A percentile compares a stretch with the other conserved stretches of the same genome.
Conservation (phyloP, 805 yeast species). For the Wickerhamiella spandovensis region DNA sequence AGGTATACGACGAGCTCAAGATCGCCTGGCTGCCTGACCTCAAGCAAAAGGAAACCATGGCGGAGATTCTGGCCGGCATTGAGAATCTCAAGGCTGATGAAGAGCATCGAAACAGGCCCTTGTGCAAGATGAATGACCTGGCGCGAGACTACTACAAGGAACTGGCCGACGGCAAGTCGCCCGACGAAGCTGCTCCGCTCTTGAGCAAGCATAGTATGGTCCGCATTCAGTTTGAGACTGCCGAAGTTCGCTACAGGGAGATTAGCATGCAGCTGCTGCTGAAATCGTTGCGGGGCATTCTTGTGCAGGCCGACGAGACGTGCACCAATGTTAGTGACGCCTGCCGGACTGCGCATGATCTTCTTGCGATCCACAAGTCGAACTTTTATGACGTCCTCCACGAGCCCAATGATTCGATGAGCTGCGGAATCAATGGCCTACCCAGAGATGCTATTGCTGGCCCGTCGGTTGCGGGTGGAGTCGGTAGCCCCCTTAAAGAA, state of each 20-base stretch:
- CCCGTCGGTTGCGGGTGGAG: not conserved
- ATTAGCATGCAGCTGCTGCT: constrained; percentile 8
- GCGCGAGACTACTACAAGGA: constrained; percentile 14
- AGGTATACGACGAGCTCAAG: constrained; percentile 3
- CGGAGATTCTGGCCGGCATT: constrained; percentile 10
- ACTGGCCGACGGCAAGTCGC: constrained; percentile 10
- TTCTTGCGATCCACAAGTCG: not conserved
- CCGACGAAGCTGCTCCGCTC: constrained; percentile 8
- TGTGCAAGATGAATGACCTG: constrained; percentile 5
- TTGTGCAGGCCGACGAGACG: constrained; percentile 3
- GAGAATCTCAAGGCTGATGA: constrained; percentile 15
- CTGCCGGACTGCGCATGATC: not conserved
- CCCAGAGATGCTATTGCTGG: not conserved
- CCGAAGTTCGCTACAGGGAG: constrained; percentile 5
- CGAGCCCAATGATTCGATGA: not conserved
- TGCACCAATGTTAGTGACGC: not conserved
- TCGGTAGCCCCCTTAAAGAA: not conserved
- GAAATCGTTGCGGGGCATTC: constrained; percentile 1
- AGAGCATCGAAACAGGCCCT: constrained; percentile 3
- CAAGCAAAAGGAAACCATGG: not conserved
- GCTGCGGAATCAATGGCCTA: not conserved
- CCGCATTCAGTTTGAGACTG: constrained; percentile 5
- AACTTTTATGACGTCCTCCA: not conserved
- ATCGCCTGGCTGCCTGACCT: constrained; percentile 5
- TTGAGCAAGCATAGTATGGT: constrained; percentile 7